These are phyloP conservation scores for Hypoxylon cercidicola DNA, from an alignment of 495 filamentous ascomycete genomes.

Conservation along the genomic window DNA sequence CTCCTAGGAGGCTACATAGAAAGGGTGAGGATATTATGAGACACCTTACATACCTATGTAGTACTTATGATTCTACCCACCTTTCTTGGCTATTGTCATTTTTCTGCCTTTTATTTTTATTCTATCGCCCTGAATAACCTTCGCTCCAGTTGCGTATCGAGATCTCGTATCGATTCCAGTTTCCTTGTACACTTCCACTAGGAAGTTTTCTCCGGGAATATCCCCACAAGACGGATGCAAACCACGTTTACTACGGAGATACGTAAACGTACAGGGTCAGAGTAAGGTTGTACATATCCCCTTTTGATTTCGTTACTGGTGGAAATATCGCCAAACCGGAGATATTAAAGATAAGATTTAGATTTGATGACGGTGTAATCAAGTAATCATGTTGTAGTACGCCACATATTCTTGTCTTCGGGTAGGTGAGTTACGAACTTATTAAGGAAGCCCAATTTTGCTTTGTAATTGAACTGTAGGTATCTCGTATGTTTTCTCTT, in stretches of 20 bases:
- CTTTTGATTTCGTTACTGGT: constrained; percentile 2
- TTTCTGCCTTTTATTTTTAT: constrained; percentile 16
- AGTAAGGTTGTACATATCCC: constrained; percentile 19
- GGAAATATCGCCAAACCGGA: constrained; percentile 22
- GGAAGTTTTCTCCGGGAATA: constrained; percentile 17
- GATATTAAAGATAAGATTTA: constrained; percentile 36
- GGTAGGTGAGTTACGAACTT: not conserved
- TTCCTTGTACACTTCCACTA: constrained; percentile 5
- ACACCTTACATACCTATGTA: not conserved
- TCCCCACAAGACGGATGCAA: constrained; percentile 8
- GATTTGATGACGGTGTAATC: constrained; percentile 26
- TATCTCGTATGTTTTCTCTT: constrained; percentile 29
- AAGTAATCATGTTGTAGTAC: constrained; percentile 18
- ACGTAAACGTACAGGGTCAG: not conserved
- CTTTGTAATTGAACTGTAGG: constrained; percentile 22
- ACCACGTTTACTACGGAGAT: no score
- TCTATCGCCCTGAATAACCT: constrained; percentile 26
- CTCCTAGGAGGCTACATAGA: constrained; percentile 1
- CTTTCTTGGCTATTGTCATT: constrained; percentile 15
- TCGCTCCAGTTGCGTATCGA: constrained; percentile 4
- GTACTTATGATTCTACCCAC: constrained; percentile 1
- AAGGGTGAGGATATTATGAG: constrained; percentile 7
- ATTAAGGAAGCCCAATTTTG: constrained; percentile 22
- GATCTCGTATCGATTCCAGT: constrained; percentile 5
- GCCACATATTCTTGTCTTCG: constrained; percentile 7